Evolutionary conservation across 2,329 filamentous ascomycete genomes (phyloP), one percentile per base, ranked within the genome.

Genomic region (Phoma sp.): DNA sequence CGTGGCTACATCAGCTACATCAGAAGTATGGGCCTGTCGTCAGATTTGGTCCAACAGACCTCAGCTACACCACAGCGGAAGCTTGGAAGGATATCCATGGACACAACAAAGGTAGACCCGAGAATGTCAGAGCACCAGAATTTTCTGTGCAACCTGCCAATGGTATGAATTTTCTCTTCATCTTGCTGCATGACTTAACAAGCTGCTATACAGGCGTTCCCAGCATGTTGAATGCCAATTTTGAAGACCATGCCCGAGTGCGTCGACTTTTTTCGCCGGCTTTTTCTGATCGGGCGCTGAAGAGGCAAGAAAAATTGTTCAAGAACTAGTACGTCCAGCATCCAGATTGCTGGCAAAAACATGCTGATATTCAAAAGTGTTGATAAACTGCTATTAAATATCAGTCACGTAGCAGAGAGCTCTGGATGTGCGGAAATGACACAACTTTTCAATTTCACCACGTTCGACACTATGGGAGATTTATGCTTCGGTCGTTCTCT

Each of bases 401-500:
- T 47, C 14, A 4, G 9, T 8, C 14, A 24, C 13, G 8, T 62
- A 77, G 32, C 29, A 60, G 2, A 67, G 66, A 18, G 55, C 78
- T 8, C 64, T 55, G 50, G 71, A 67, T 57, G 58, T 68, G 41
- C 73, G 33, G 60, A 66, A 40, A 59, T 69, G 29, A 60, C 74
- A 7, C 35, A 61, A 8, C 36, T 55, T 36, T 62, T 49, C 45
- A 60, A 62, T 33, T 59, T 45, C 35, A 49, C 47, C 0, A 62
- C 57, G 0, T 65, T 67, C 36, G 60, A 67, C 35, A 49, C 60
- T 7, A 62, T 64, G 54, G 78, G 77, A 11, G 78, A 80, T 58
- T 73, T 84, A 23, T 79, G 80, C 0, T 84, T 83, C 59, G 81
- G 81, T 0, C 75, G 79, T 3, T 75, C 78, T 0, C 82, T 67